Evolutionary conservation across 495 filamentous ascomycete species (phyloP).

Genomic region (Hypoxylon subgilvum): DNA sequence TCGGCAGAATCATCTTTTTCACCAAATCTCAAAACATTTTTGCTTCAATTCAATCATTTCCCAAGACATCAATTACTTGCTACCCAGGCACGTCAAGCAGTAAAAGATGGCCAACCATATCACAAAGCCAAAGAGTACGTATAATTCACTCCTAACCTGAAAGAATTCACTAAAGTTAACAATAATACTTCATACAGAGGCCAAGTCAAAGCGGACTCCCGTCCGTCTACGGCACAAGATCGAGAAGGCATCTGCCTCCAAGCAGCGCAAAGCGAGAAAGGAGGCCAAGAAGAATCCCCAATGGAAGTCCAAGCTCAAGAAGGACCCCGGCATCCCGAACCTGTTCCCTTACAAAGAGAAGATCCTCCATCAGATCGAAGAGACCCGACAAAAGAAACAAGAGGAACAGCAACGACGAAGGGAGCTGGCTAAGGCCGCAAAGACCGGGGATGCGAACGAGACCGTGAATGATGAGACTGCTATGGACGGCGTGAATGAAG

Average conservation of each 20-base stretch:
- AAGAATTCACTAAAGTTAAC: not conserved
- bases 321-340: slow-evolving; percentile 96
- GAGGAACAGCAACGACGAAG: slow-evolving; percentile 74
- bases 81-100: slow-evolving; percentile 6
- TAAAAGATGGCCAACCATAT: slow-evolving; percentile 57
- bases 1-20: slow-evolving; percentile 44
- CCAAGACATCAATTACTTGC: not conserved
- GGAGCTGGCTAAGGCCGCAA: slow-evolving; percentile 73
- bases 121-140: slow-evolving; percentile 60
- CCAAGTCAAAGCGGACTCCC: slow-evolving; percentile 89
- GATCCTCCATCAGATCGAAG: slow-evolving; percentile 91
- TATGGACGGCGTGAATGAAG: slow-evolving; percentile 53
- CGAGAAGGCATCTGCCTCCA: slow-evolving; percentile 87
- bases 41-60: not conserved
- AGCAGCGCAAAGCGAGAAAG: slow-evolving; percentile 88
- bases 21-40: slow-evolving; percentile 36
- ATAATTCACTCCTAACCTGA: not conserved
- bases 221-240: slow-evolving; percentile 93
- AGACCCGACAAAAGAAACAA: slow-evolving; percentile 75
- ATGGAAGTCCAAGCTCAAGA: slow-evolving; percentile 92
- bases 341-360: slow-evolving; percentile 98
- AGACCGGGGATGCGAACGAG: slow-evolving; percentile 46
- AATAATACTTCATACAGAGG: slow-evolving; percentile 62
- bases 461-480: slow-evolving; percentile 51
- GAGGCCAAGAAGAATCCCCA: slow-evolving; percentile 92